These are phyloP conservation scores for Capsicum chinense DNA, from an alignment of 257 asterid species.

Conservation along the genomic window DNA sequence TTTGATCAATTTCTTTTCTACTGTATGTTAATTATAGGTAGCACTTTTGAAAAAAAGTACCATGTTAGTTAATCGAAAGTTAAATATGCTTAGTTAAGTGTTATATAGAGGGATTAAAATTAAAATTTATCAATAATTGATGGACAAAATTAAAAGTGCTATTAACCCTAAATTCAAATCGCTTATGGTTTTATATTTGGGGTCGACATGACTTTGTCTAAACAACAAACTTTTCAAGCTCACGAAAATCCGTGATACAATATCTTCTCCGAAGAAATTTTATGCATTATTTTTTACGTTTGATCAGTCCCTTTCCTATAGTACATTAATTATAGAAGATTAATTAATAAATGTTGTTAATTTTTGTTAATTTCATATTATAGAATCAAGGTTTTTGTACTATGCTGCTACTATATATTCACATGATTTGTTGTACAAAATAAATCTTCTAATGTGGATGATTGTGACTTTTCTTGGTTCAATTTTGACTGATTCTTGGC, in stretches of 20 bases:
- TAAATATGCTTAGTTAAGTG: not conserved
- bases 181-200: not conserved
- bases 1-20: not conserved
- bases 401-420: slow-evolving; percentile 1
- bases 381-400: not conserved
- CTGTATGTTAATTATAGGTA: not conserved
- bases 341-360: not conserved
- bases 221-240: not conserved
- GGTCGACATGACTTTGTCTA: not conserved
- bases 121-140: not conserved
- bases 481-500: not conserved
- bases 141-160: not conserved
- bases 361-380: not conserved
- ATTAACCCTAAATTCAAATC: not conserved
- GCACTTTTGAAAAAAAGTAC: not conserved
- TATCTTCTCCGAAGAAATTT: not conserved
- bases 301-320: not conserved
- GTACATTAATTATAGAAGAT: not conserved
- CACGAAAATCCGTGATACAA: too few relatives aligned
- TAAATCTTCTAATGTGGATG: not conserved
- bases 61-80: not conserved
- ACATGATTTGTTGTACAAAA: not conserved
- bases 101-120: not conserved
- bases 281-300: not conserved
- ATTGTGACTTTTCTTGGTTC: slow-evolving; percentile 26